phyloP scores from a whole-genome alignment of 2,329 filamentous ascomycete species.

The Xylaria multiplex region DNA sequence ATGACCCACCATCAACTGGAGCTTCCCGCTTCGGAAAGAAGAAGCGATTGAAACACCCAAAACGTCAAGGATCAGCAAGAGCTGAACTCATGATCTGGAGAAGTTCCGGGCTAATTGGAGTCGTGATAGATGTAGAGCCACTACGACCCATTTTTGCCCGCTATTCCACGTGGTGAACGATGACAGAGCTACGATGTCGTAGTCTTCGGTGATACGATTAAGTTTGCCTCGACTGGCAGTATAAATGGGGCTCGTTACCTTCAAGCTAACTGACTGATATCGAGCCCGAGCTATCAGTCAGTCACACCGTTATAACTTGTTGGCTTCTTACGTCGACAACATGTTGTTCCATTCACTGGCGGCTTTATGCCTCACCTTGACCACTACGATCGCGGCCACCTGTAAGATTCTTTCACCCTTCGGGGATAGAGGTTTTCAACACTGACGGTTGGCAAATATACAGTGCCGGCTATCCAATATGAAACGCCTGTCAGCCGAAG shows the following conservation, averaged over 20 bases:
- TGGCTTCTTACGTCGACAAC: background rate
- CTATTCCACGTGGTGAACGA: background rate
- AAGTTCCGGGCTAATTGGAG: background rate
- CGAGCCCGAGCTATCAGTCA: background rate
- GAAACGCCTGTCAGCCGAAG: conserved; percentile 8
- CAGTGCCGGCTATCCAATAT: background rate
- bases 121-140: background rate
- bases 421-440: background rate
- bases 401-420: conserved; percentile 6
- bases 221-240: background rate
- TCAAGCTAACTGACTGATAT: background rate
- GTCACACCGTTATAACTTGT: background rate
- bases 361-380: conserved; percentile 12
- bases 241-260: background rate
- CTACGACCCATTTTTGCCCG: conserved; percentile 1
- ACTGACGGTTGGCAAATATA: background rate
- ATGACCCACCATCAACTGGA: background rate
- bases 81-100: conserved; percentile 18
- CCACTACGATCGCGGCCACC: conserved; percentile 1
- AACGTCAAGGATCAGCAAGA: conserved; percentile 18
- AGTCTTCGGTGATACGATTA: background rate
- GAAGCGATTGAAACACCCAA: conserved; percentile 15
- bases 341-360: conserved; percentile 13
- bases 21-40: conserved; percentile 20
- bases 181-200: background rate